These are phyloP conservation scores for Roridomyces roridus DNA, from an alignment of 768 basidiomycete genomes.

Conservation along the genomic window DNA sequence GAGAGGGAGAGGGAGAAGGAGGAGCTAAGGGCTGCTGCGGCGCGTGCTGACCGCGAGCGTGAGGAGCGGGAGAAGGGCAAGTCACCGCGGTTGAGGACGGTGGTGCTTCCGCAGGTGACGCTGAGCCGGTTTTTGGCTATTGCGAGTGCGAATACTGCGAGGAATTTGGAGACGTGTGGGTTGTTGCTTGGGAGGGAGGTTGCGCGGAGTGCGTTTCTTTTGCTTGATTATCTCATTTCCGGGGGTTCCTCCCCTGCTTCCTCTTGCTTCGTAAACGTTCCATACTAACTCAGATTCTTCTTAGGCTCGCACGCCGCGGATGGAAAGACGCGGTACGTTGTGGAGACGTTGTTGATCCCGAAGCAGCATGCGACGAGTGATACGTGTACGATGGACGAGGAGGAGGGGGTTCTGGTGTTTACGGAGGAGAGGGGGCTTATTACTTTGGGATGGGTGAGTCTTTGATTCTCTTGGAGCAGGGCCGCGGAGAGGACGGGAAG, in stretches of 20 bases:
- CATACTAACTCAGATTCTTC: neutral
- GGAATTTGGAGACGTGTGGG: slow-evolving; percentile 88
- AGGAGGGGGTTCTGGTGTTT: slow-evolving; percentile 85
- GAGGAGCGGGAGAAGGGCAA: neutral
- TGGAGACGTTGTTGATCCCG: slow-evolving; percentile 88
- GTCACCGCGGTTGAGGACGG: slow-evolving; percentile 5
- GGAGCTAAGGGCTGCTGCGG: neutral
- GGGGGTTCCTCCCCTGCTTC: neutral
- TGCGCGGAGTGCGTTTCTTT: neutral
- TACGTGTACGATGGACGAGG: slow-evolving; percentile 92
- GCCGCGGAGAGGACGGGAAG: too few relatives aligned
- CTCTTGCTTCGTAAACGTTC: neutral
- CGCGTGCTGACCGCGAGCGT: neutral
- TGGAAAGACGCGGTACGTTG: slow-evolving; percentile 52
- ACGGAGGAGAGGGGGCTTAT: slow-evolving; percentile 83
- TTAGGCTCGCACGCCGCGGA: neutral
- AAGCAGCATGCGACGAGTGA: slow-evolving; percentile 88
- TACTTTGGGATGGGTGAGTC: slow-evolving; percentile 88
- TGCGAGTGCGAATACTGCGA: slow-evolving; percentile 77
- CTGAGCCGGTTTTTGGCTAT: slow-evolving; percentile 77
- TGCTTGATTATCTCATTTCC: neutral
- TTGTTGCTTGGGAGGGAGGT: slow-evolving; percentile 73
- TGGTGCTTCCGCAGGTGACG: slow-evolving; percentile 66
- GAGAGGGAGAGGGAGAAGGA: neutral
- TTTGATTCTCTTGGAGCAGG: neutral